These are phyloP conservation scores for Rubus idaeus DNA, from an alignment of 306 rosid species.

Conservation along the genomic window DNA sequence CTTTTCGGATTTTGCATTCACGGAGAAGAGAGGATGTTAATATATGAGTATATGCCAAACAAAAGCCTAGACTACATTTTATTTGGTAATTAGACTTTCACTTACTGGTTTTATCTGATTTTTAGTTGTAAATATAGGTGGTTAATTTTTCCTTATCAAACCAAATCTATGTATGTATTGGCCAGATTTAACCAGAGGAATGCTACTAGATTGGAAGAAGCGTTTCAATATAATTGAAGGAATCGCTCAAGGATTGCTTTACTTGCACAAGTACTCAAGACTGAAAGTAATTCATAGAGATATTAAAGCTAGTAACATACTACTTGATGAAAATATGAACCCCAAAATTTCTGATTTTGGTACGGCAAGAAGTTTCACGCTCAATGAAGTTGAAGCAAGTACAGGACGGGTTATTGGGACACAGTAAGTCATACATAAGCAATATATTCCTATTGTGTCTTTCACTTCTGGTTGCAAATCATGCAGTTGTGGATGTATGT, in stretches of 20 bases:
- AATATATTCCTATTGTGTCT: not conserved
- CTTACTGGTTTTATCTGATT: not conserved
- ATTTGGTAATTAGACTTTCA: conserved; percentile 24
- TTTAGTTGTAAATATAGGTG: not conserved
- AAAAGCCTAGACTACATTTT: conserved; percentile 32
- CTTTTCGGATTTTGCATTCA: conserved; percentile 30
- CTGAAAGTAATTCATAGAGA: not conserved
- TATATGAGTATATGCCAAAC: conserved; percentile 34
- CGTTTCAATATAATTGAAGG: conserved; percentile 8
- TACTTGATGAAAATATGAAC: conserved; percentile 11
- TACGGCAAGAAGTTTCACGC: not conserved
- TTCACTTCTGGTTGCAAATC: no score
- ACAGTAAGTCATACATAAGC: no score
- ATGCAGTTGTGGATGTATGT: no score
- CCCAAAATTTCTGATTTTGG: not conserved
- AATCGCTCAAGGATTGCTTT: conserved; percentile 3
- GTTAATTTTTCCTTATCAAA: not conserved
- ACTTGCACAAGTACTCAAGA: conserved; percentile 7
- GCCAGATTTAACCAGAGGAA: not conserved
- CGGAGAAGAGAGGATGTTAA: conserved; percentile 25
- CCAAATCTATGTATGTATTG: not conserved
- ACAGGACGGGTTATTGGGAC: conserved; percentile 24
- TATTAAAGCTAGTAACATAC: conserved; percentile 15
- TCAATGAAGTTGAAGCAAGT: conserved; percentile 8
- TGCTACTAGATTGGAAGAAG: conserved; percentile 8